These are phyloP conservation scores for Aureobasidium pullulans DNA, from an alignment of 2,329 filamentous ascomycete genomes.

Conservation along the genomic window DNA sequence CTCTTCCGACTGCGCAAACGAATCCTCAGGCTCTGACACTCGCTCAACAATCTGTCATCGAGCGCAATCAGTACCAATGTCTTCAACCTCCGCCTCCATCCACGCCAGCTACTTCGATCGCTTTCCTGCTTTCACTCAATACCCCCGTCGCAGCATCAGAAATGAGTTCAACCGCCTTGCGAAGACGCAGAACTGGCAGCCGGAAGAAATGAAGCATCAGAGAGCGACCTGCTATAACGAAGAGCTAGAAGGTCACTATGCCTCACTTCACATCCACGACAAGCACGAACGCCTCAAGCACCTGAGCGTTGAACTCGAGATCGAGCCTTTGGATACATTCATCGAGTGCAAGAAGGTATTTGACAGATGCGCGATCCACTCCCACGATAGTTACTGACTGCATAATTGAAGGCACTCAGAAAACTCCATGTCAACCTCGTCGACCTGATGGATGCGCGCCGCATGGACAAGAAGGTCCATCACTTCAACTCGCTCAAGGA, in stretches of 20 bases:
- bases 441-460: constrained; percentile 15
- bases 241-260: neutral
- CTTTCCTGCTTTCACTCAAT: neutral
- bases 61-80: neutral
- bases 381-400: neutral
- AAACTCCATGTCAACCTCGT: constrained; percentile 16
- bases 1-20: neutral
- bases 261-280: neutral
- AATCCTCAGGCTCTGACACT: neutral
- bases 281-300: constrained; percentile 14
- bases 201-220: neutral
- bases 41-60: neutral
- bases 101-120: neutral
- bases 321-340: constrained; percentile 7
- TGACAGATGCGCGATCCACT: neutral
- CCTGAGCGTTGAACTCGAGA: constrained; percentile 14
- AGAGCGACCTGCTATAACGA: neutral
- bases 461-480: neutral
- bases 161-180: neutral
- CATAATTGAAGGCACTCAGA: constrained; percentile 12
- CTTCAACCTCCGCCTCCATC: neutral
- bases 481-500: constrained; percentile 1
- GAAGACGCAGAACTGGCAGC: neutral
- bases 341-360: constrained; percentile 17
- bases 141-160: neutral